Conservation (phyloP, 768 basidiomycete species). For the Calvatia gigantea region DNA sequence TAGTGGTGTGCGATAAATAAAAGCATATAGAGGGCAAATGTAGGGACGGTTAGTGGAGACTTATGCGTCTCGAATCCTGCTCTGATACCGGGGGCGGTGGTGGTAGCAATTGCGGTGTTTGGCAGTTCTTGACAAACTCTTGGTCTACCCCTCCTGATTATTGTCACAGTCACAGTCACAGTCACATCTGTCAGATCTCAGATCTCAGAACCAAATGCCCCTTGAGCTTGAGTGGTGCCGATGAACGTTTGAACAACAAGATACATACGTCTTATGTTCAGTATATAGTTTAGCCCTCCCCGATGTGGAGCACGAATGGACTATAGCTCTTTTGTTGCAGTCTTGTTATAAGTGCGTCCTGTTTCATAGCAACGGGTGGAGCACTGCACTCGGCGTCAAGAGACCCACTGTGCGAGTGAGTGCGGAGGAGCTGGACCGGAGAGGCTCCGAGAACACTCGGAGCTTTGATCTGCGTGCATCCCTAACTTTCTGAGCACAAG, state of each 20-base stretch:
- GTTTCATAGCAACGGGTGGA: slow-evolving; percentile 6
- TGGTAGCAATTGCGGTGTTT: neutral
- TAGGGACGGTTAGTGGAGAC: slow-evolving; percentile 1
- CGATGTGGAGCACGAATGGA: neutral
- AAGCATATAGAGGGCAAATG: slow-evolving; percentile 10
- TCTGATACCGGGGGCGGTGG: neutral
- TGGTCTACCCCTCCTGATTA: neutral
- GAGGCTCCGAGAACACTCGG: too few species aligned
- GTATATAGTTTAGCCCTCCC: neutral
- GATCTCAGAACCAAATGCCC: neutral
- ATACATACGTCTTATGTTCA: neutral
- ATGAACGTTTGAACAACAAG: neutral
- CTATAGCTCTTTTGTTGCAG: neutral
- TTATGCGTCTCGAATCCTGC: neutral
- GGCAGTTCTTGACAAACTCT: slow-evolving; percentile 3
- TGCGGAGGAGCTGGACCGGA: too few species aligned
- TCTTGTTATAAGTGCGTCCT: neutral
- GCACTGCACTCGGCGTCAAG: neutral
- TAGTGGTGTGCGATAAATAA: slow-evolving; percentile 16
- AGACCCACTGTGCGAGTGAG: neutral
- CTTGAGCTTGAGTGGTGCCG: too few species aligned
- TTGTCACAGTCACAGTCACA: neutral
- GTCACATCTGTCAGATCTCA: slow-evolving; percentile 1
- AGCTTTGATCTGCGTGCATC: neutral
- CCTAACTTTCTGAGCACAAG: neutral